Evolutionary conservation across 1,284 basidiomycete species (phyloP), one percentile per base, ranked within the genome.

Genomic region (Austroboletus novae-zelandiae): DNA sequence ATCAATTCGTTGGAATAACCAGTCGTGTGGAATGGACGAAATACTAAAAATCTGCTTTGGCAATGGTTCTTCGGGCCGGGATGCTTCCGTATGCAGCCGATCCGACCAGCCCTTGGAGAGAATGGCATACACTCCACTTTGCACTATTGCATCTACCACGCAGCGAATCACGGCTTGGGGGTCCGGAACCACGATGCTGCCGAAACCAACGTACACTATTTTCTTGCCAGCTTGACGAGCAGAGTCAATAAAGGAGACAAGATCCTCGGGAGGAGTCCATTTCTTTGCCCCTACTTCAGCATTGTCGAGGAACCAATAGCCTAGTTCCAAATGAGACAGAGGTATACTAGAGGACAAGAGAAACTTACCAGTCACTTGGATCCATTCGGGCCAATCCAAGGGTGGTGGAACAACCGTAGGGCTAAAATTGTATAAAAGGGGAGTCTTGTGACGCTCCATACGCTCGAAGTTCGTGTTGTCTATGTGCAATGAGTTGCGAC

Each of bases 41-140:
- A 99, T 86, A 2, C 84, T 71, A 68, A 89, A 94, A 56, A 95
- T 94, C 65, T 88, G 79, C 49, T 80, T 74, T 9, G 91, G 89
- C 47, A 90, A 71, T 17, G 84, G 79, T 57, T 84, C 84, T 57
- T 89, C 85, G 1, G 76, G 72, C 54, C 87, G 82, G 0, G 77
- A 61, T 18, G 72, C 71, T 39, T 88, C 84, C 2, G 76, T 74
- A 8, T 86, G 80, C n/a, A 92, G 76, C 45, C 96, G 81, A 69
- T 98, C 95, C 3, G 93, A 97, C 96, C 96, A 99, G 31, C 96
- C 96, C 71, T 98, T 98, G 36, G 94, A 96, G 25, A 99, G 74
- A 57, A 99, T 94, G 15, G 93, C 94, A 66, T 85, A 80, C 10
- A 97, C 92, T 5, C 88, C 93, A 60, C 89, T 90, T 54, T 84